These are phyloP conservation scores for Pythium grandisporangium DNA, from an alignment of 352 stramenopile genomes.

Conservation along the genomic window DNA sequence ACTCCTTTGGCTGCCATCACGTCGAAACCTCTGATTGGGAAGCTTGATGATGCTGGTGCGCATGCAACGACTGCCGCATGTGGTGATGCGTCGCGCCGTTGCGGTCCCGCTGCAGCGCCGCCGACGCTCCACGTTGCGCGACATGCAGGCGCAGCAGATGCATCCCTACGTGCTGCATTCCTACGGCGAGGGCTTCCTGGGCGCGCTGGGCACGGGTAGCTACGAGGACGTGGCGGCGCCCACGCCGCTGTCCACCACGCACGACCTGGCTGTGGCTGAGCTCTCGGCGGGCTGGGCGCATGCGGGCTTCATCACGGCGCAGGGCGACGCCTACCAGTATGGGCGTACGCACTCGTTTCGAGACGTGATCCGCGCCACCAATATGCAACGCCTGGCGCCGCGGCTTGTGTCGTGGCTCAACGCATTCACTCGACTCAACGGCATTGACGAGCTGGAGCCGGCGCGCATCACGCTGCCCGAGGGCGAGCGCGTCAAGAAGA, in stretches of 20 bases:
- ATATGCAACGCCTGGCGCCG: constrained; percentile 73
- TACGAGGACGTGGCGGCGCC: constrained; percentile 47
- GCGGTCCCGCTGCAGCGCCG: constrained; percentile 2
- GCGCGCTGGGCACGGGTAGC: constrained; percentile 52
- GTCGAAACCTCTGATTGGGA: too few relatives aligned
- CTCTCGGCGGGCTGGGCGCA: constrained; percentile 75
- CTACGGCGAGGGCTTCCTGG: constrained; percentile 73
- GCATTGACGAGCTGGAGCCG: constrained; percentile 58
- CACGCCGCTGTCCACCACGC: constrained; percentile 32
- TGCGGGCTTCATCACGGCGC: constrained; percentile 55
- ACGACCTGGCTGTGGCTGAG: constrained; percentile 33
- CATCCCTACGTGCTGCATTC: too few relatives aligned
- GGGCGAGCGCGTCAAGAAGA: constrained; percentile 52
- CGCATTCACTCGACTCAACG: constrained; percentile 45
- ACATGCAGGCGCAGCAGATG: neutral
- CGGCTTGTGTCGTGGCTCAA: constrained; percentile 66
- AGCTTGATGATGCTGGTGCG: too few relatives aligned
- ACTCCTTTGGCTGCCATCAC: too few relatives aligned
- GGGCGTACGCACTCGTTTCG: constrained; percentile 77
- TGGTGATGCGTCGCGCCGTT: too few relatives aligned
- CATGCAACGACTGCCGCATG: too few relatives aligned
- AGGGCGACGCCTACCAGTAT: constrained; percentile 64
- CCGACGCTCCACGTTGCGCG: constrained; percentile 3
- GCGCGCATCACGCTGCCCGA: constrained; percentile 47
- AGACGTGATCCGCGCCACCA: constrained; percentile 76